These are phyloP conservation scores for Fomitopsis pinicola DNA, from an alignment of 1,284 basidiomycete species.

Conservation along the genomic window DNA sequence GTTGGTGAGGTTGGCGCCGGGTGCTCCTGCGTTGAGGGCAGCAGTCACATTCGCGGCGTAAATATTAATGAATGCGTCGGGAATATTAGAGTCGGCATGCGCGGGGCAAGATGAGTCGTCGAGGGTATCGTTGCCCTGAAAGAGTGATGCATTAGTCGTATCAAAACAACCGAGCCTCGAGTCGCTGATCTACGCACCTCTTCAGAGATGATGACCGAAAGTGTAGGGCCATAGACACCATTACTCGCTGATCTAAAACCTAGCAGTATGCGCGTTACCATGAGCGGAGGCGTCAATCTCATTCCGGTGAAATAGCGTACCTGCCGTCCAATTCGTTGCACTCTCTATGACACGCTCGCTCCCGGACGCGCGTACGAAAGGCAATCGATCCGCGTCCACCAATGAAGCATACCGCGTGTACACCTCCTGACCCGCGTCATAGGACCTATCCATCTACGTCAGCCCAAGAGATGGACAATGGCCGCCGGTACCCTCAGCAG, in stretches of 20 bases:
- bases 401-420: slow-evolving; percentile 51
- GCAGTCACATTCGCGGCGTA: slow-evolving; percentile 55
- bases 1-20: slow-evolving; percentile 55
- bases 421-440: slow-evolving; percentile 41
- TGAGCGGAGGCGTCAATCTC: neutral
- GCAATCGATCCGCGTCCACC: slow-evolving; percentile 39
- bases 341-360: slow-evolving; percentile 61
- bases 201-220: slow-evolving; percentile 52
- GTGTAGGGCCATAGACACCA: slow-evolving; percentile 26
- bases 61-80: slow-evolving; percentile 49
- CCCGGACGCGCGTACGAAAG: slow-evolving; percentile 69
- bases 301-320: slow-evolving; percentile 29
- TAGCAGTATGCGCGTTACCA: slow-evolving; percentile 17
- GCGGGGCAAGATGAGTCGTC: slow-evolving; percentile 67
- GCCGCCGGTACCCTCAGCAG: neutral
- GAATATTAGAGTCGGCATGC: slow-evolving; percentile 31
- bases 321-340: slow-evolving; percentile 68
- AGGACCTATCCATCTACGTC: slow-evolving; percentile 35
- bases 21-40: slow-evolving; percentile 59
- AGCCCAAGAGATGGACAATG: neutral
- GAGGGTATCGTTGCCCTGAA: slow-evolving; percentile 67
- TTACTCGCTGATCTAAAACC: slow-evolving; percentile 43
- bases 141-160: neutral
- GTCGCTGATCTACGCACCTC: slow-evolving; percentile 31
- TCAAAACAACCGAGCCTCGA: neutral